Percentiles rank a stretch among this genome's conserved stretches.
These are phyloP conservation scores for Cotoneaster glaucophyllus DNA, from an alignment of 306 rosid species.

Conservation along the genomic window DNA sequence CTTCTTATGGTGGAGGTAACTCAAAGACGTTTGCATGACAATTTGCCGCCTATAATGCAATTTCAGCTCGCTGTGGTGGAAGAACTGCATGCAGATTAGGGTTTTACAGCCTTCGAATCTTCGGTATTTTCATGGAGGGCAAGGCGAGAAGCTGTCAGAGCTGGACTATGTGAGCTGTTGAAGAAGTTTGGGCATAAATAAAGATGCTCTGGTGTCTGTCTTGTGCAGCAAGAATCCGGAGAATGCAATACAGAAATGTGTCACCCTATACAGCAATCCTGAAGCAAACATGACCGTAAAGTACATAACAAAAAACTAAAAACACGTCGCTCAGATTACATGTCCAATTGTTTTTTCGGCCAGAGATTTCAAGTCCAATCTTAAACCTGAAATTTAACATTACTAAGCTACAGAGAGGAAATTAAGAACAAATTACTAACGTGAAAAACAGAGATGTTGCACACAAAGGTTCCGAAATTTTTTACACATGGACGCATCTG, in stretches of 20 bases:
- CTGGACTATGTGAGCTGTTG: slow-evolving; percentile 61
- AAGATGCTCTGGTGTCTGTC: slow-evolving; percentile 61
- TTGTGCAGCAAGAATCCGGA: slow-evolving; percentile 27
- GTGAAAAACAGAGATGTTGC: slow-evolving; percentile 62
- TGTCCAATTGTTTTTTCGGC: neutral
- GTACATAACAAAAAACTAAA: neutral
- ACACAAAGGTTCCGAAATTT: slow-evolving; percentile 79
- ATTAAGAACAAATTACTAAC: slow-evolving; percentile 26
- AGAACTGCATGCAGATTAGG: slow-evolving; percentile 20
- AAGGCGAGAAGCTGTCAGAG: slow-evolving; percentile 59
- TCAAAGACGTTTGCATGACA: too few relatives aligned
- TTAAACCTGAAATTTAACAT: neutral
- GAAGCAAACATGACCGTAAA: neutral
- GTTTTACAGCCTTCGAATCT: slow-evolving; percentile 44
- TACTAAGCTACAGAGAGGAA: neutral
- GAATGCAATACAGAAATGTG: neutral
- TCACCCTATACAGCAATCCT: neutral
- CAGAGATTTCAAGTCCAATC: neutral
- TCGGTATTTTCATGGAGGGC: slow-evolving; percentile 82
- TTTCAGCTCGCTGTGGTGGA: slow-evolving; percentile 1
- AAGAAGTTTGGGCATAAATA: slow-evolving; percentile 84
- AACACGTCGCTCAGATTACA: neutral
- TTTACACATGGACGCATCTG: slow-evolving; percentile 40
- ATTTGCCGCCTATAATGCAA: too few relatives aligned
- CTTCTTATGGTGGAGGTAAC: too few relatives aligned